A percentile compares a stretch with the other conserved stretches of the same genome.
These are phyloP conservation scores for Scalesia atractyloides DNA, from an alignment of 129 eudicot genomes.

Conservation along the genomic window DNA sequence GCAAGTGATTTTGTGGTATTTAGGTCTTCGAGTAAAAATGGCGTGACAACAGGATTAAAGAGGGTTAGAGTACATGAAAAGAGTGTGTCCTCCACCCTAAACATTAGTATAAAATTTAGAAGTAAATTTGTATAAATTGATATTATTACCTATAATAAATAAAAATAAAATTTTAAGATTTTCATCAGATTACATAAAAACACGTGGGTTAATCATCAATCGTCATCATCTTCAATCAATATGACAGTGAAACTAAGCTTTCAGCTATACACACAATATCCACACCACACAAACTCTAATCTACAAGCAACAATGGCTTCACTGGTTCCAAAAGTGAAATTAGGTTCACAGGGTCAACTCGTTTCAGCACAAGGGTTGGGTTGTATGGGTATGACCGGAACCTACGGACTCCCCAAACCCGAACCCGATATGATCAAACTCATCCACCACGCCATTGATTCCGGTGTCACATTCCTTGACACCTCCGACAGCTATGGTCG, in stretches of 20 bases:
- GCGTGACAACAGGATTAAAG: too few relatives aligned
- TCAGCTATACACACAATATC: neutral
- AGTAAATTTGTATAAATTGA: too few relatives aligned
- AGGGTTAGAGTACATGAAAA: too few relatives aligned
- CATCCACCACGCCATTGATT: slow-evolving; percentile 50
- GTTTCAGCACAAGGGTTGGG: slow-evolving; percentile 57
- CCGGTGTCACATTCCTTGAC: slow-evolving; percentile 54
- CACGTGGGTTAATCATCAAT: neutral
- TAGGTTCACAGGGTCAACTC: slow-evolving; percentile 51
- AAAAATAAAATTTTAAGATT: too few relatives aligned
- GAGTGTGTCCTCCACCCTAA: too few relatives aligned
- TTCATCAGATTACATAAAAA: too few relatives aligned
- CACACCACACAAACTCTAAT: neutral
- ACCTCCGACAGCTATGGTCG: slow-evolving; percentile 58
- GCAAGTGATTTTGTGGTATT: too few relatives aligned
- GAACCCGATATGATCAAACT: slow-evolving; percentile 48
- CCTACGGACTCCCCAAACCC: slow-evolving; percentile 46
- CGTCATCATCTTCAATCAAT: neutral
- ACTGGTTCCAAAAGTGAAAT: slow-evolving; percentile 30
- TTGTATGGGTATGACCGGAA: slow-evolving; percentile 47
- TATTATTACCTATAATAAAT: too few relatives aligned
- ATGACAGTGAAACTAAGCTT: neutral
- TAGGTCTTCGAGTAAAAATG: too few relatives aligned
- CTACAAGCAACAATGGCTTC: neutral
- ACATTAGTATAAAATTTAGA: too few relatives aligned